phyloP scores from a whole-genome alignment of 371 early-diverging fungal species.

The Apophysomyces variabilis region DNA sequence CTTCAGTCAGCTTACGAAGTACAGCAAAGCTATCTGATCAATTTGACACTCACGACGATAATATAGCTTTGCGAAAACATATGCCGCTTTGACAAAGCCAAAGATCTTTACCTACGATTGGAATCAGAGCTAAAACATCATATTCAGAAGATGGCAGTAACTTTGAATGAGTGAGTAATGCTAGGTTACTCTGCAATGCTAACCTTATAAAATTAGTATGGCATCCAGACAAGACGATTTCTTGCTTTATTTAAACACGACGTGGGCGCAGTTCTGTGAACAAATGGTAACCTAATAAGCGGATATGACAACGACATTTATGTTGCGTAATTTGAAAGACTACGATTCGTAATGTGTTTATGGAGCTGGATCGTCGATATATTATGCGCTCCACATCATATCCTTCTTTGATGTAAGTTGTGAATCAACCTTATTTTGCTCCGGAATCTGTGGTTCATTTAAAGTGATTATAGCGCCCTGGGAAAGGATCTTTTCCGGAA shows the following conservation, averaged over 20 bases:
- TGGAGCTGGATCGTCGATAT: constrained; percentile 91
- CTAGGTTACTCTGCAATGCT: constrained; percentile 11
- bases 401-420: constrained; percentile 68
- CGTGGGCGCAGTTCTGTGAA: constrained; percentile 66
- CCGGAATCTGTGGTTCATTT: neutral
- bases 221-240: constrained; percentile 45
- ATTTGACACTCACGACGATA: neutral
- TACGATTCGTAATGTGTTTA: constrained; percentile 82
- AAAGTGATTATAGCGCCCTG: constrained; percentile 53
- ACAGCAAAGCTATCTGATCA: constrained; percentile 13
- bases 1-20: constrained; percentile 81
- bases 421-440: neutral
- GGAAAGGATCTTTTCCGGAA: constrained; percentile 73
- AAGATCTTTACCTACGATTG: constrained; percentile 66
- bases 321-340: constrained; percentile 33
- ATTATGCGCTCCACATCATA: constrained; percentile 73
- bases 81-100: constrained; percentile 78
- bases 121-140: constrained; percentile 58
- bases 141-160: constrained; percentile 29
- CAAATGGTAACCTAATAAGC: constrained; percentile 54
- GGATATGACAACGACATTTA: constrained; percentile 1
- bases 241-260: constrained; percentile 53
- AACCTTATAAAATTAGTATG: neutral
- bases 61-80: constrained; percentile 72
- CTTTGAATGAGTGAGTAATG: constrained; percentile 29